phyloP scores from a whole-genome alignment of 108 stramenopile genomes.

The Fistulifera solaris region DNA sequence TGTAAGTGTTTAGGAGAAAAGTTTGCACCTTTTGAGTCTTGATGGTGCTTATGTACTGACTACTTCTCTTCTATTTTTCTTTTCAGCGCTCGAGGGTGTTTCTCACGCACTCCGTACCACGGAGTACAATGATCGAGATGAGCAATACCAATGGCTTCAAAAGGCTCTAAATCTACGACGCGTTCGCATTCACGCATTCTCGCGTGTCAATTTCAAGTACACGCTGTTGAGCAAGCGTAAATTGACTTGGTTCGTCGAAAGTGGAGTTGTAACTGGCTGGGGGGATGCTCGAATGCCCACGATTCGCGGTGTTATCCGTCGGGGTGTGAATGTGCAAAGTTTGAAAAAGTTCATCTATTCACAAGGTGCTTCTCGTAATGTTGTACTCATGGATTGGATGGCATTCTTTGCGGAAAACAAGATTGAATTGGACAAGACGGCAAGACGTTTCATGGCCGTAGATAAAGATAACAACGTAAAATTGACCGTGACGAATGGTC shows the following conservation, averaged over 20 bases:
- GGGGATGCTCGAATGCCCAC: slow-evolving; percentile 98
- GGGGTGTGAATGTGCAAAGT: slow-evolving; percentile 85
- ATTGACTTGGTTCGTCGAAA: slow-evolving; percentile 97
- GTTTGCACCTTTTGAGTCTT: too few relatives aligned
- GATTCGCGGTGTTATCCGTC: slow-evolving; percentile 87
- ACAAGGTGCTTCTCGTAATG: slow-evolving; percentile 84
- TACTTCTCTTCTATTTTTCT: too few relatives aligned
- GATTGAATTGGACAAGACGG: slow-evolving; percentile 85
- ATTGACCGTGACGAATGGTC: slow-evolving; percentile 68
- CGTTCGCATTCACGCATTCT: slow-evolving; percentile 91
- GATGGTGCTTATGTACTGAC: too few relatives aligned
- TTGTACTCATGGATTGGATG: slow-evolving; percentile 97
- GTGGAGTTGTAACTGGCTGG: slow-evolving; percentile 93
- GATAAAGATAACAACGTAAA: slow-evolving; percentile 49
- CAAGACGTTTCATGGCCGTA: slow-evolving; percentile 95
- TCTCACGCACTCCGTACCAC: slow-evolving; percentile 98
- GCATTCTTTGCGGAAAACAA: slow-evolving; percentile 98
- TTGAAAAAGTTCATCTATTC: slow-evolving; percentile 79
- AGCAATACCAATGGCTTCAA: slow-evolving; percentile 93
- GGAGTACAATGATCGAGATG: slow-evolving; percentile 97
- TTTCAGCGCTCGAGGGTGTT: slow-evolving; percentile 81
- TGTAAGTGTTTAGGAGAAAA: slow-evolving; percentile 7
- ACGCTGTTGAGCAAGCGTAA: slow-evolving; percentile 97
- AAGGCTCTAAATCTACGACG: slow-evolving; percentile 76
- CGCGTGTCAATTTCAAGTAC: slow-evolving; percentile 95